phyloP scores from a whole-genome alignment of 306 rosid genomes.

The Pterocarpus santalinus region DNA sequence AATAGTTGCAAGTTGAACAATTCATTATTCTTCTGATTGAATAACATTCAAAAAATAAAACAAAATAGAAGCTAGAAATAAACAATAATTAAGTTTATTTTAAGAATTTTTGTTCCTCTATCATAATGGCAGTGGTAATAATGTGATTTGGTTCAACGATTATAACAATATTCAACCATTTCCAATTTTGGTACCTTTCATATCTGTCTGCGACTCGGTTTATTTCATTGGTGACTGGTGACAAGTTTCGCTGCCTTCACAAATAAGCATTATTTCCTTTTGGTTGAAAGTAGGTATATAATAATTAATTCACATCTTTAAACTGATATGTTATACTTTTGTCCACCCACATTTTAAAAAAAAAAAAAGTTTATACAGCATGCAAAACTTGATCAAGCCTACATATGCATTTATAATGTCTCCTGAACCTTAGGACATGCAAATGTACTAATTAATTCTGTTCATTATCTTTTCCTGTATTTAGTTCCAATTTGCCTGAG shows the following conservation, averaged over 20 bases:
- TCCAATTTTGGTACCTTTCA: slow-evolving; percentile 4
- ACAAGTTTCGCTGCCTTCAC: slow-evolving; percentile 17
- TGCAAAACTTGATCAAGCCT: neutral
- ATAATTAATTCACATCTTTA: neutral
- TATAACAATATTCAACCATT: neutral
- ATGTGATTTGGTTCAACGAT: slow-evolving; percentile 14
- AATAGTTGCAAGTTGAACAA: neutral
- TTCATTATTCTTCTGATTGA: neutral
- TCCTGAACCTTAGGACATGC: slow-evolving; percentile 16
- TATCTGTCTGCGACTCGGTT: neutral
- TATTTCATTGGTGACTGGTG: slow-evolving; percentile 4
- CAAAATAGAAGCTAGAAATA: neutral
- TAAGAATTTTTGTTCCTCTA: neutral
- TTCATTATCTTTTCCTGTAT: neutral
- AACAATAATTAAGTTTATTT: slow-evolving; percentile 15
- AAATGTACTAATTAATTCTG: neutral
- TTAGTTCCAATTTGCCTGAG: slow-evolving; percentile 28
- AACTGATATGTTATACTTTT: neutral
- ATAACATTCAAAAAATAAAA: neutral
- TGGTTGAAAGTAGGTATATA: neutral
- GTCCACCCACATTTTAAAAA: neutral
- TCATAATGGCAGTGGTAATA: neutral
- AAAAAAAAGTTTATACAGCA: neutral
- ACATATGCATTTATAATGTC: slow-evolving; percentile 1
- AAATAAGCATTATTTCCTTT: neutral